phyloP scores from a whole-genome alignment of 164 flowering plant species.

The Dillenia turbinata region DNA sequence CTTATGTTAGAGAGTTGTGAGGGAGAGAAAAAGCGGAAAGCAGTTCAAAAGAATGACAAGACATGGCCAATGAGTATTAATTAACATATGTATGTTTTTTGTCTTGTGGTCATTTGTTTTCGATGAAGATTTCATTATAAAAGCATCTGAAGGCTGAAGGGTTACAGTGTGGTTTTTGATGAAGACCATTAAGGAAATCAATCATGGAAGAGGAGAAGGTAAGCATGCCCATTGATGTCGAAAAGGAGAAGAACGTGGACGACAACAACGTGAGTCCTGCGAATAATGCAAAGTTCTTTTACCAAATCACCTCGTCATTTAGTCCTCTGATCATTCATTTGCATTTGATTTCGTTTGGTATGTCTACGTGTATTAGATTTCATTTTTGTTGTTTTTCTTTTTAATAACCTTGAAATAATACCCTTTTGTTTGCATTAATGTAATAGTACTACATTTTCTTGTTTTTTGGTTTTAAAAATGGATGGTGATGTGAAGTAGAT shows the following conservation, averaged over 20 bases:
- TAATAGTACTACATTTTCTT: no score
- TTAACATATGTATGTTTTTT: neutral
- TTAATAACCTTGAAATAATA: no score
- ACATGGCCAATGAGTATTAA: neutral
- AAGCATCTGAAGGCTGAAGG: neutral
- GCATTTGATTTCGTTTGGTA: no score
- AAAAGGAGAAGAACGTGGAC: slow-evolving; percentile 6
- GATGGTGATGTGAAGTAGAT: no score
- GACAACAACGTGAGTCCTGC: slow-evolving; percentile 23
- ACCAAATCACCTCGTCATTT: no score
- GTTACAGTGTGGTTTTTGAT: neutral
- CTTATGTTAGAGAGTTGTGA: neutral
- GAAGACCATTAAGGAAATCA: neutral
- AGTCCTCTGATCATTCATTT: no score
- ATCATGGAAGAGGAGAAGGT: neutral
- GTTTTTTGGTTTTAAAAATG: no score
- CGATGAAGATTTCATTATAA: neutral
- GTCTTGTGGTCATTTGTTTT: neutral
- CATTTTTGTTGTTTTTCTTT: no score
- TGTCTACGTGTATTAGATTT: no score
- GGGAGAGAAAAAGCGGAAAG: slow-evolving; percentile 9
- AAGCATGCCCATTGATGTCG: neutral
- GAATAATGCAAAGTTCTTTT: neutral
- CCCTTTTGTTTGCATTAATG: no score
- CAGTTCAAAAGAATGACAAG: slow-evolving; percentile 11